Evolutionary conservation across 805 yeast genomes (phyloP).

Genomic region (Nematodospora valgi): DNA sequence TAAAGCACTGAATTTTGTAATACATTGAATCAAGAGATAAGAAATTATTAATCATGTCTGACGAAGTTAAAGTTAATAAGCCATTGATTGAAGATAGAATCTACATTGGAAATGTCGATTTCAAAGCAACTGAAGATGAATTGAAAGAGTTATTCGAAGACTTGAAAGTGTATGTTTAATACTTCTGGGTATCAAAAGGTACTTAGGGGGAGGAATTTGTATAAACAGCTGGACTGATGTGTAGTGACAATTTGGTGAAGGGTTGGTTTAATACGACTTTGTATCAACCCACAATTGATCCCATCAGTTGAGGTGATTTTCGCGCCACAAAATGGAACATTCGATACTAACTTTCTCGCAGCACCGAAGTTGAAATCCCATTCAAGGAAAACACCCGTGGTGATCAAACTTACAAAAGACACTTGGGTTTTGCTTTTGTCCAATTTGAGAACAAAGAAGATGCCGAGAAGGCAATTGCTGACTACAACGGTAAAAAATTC

Average conservation of each 20-base stretch:
- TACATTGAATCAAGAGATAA: too few species aligned
- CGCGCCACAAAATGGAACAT: not conserved
- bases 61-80: constrained; percentile 11
- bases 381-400: constrained; percentile 32
- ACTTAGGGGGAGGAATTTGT: too few species aligned
- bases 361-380: constrained; percentile 50
- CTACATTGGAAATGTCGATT: constrained; percentile 43
- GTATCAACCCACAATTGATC: too few species aligned
- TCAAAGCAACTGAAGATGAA: constrained; percentile 39
- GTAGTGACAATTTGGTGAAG: too few species aligned
- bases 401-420: constrained; percentile 38
- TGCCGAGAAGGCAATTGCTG: constrained; percentile 43
- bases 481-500: constrained; percentile 40
- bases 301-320: not conserved
- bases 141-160: constrained; percentile 49
- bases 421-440: constrained; percentile 60
- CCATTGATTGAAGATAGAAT: constrained; percentile 42
- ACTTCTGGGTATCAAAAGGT: too few species aligned
- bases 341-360: constrained; percentile 16
- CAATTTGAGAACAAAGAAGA: constrained; percentile 44
- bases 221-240: too few species aligned
- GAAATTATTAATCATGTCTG: constrained; percentile 4
- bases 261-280: too few species aligned
- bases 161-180: constrained; percentile 34
- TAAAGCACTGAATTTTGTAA: too few species aligned